A percentile compares a stretch with the other conserved stretches of the same genome.
These are phyloP conservation scores for Tuber aestivum DNA, from an alignment of 495 filamentous ascomycete genomes.

Conservation along the genomic window DNA sequence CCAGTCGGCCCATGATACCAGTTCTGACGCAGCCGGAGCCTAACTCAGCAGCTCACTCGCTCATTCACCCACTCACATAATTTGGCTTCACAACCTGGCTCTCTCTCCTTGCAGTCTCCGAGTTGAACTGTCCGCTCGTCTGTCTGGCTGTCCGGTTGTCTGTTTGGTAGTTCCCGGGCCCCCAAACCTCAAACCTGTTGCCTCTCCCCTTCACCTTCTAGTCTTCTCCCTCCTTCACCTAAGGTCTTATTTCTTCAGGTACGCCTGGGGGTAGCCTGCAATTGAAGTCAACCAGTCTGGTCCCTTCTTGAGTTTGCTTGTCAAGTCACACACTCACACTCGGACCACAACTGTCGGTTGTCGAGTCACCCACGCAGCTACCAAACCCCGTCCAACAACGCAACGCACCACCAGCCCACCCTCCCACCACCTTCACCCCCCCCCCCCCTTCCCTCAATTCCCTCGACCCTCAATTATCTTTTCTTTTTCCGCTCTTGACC, in stretches of 20 bases:
- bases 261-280: conserved; percentile 34
- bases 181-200: not conserved
- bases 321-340: conserved; percentile 32
- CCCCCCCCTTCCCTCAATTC: conserved; percentile 17
- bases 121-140: not conserved
- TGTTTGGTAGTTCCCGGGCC: not conserved
- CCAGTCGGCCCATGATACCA: not conserved
- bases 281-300: conserved; percentile 21
- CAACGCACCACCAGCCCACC: conserved; percentile 20
- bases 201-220: not conserved
- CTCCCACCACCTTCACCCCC: conserved; percentile 4
- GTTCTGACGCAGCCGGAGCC: not conserved
- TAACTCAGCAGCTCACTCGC: too few relatives aligned
- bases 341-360: conserved; percentile 17
- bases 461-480: conserved; percentile 29
- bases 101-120: not conserved
- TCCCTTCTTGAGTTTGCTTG: conserved; percentile 1
- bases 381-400: conserved; percentile 29
- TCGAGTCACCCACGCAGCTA: conserved; percentile 32
- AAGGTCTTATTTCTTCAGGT: conserved; percentile 13
- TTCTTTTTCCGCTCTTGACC: conserved; percentile 32
- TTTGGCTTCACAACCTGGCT: not conserved
- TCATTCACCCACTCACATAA: not conserved
- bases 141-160: not conserved
- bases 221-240: not conserved